Evolutionary conservation across 2,329 filamentous ascomycete species (phyloP), one percentile per base, ranked within the genome.

Genomic region (Fusarium lateritium): DNA sequence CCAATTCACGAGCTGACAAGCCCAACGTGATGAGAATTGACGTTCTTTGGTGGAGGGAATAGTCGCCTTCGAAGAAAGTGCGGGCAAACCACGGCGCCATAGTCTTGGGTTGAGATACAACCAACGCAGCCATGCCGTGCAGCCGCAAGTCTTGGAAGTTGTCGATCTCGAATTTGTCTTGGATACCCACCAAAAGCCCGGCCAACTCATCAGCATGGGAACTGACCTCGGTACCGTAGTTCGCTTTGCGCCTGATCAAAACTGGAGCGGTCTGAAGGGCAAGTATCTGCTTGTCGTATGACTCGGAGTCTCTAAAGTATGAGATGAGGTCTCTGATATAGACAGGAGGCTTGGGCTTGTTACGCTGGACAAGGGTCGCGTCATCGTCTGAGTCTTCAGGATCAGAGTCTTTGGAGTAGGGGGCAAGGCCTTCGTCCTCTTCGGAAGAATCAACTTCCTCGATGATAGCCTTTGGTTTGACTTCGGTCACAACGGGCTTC

Each of bases 351-450:
- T 88, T 92, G 22, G 91, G 88, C 73, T 96, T 98, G 78, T 96
- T 90, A 15, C 94, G 88, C 59, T 92, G 91, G 47, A 98, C 86
- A 19, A 97, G 83, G 0, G 94, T 97, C 7, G 96, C 91, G 73
- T 99, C 97, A 38, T 98, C 94, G 59, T 98, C 94, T 0, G 94
- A 95, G 76, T 99, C 96, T 76, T 97, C 93, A 0, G 89, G 87
- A 71, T 99, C 96, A 3, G 92, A 94, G 74, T 94, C 93, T 77
- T 97, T 98, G 15, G 88, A 87, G 72, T 98, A 97, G 1, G 93
- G 88, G 4, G 89, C 83, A 2, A 98, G 82, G 62, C 92, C 92
- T 17, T 91, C 86, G 45, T 90, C 89, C 10, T 84, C 85, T 1
- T 88, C 86, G 3, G 86, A 86, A 11, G 86, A 85, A 24, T 85